These are phyloP conservation scores for Tagetes patula DNA, from an alignment of 129 eudicot genomes.

Conservation along the genomic window DNA sequence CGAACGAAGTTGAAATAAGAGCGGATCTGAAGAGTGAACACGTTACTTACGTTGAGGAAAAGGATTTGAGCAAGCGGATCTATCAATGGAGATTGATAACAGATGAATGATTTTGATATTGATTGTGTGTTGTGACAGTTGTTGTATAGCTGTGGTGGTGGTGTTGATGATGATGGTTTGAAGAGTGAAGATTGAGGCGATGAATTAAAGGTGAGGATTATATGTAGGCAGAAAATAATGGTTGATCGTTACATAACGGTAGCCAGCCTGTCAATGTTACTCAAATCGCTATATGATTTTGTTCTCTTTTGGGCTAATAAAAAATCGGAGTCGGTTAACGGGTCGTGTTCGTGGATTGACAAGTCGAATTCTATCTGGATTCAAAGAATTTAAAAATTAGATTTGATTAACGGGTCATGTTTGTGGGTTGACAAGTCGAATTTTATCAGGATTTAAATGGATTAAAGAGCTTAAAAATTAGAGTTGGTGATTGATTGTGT, in stretches of 20 bases:
- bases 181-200: not conserved
- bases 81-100: not conserved
- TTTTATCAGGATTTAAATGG: too few relatives aligned
- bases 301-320: too few relatives aligned
- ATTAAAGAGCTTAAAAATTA: too few relatives aligned
- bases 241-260: slow-evolving; percentile 9
- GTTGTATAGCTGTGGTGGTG: not conserved
- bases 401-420: too few relatives aligned
- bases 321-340: too few relatives aligned
- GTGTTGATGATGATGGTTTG: not conserved
- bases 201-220: slow-evolving; percentile 2
- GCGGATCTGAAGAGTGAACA: slow-evolving; percentile 5
- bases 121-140: not conserved
- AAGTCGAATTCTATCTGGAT: too few relatives aligned
- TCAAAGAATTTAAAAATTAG: too few relatives aligned
- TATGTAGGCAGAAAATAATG: not conserved
- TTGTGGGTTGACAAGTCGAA: too few relatives aligned
- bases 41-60: slow-evolving; percentile 7
- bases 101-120: not conserved
- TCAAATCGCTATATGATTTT: too few relatives aligned
- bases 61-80: slow-evolving; percentile 25
- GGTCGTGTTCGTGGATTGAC: too few relatives aligned
- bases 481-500: too few relatives aligned
- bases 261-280: not conserved
- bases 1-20: not conserved